phyloP scores from a whole-genome alignment of 441 rosid species.

The Erodium texanum region DNA sequence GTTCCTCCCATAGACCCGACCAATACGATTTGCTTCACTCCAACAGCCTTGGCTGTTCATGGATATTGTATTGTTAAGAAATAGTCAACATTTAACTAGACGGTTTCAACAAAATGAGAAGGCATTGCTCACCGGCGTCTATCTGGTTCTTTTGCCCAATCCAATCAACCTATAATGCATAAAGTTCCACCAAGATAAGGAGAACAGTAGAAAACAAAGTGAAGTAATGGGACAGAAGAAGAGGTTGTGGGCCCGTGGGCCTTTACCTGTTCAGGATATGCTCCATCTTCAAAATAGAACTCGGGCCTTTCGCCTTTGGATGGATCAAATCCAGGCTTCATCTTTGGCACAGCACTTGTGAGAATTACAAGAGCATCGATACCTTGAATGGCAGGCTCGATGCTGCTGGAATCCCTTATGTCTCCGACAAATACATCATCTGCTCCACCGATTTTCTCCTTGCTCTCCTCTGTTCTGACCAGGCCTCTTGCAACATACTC shows the following conservation, averaged over 20 bases:
- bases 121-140: constrained; percentile 57
- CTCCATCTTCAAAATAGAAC: constrained; percentile 78
- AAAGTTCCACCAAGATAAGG: constrained; percentile 14
- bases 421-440: constrained; percentile 73
- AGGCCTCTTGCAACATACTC: constrained; percentile 67
- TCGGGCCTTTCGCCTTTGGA: constrained; percentile 77
- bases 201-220: not conserved
- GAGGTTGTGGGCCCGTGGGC: no score
- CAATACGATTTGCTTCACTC: constrained; percentile 87
- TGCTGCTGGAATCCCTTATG: constrained; percentile 44
- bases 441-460: constrained; percentile 70
- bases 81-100: not conserved
- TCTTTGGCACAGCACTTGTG: constrained; percentile 84
- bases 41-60: constrained; percentile 75
- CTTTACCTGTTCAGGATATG: constrained; percentile 86
- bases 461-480: constrained; percentile 70
- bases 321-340: constrained; percentile 89
- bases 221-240: no score
- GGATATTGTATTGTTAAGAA: constrained; percentile 1
- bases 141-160: constrained; percentile 93
- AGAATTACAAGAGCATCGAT: constrained; percentile 73
- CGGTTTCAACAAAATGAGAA: not conserved
- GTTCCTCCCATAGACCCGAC: constrained; percentile 98
- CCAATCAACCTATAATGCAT: constrained; percentile 68
- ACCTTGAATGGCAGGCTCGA: constrained; percentile 58